phyloP scores from a whole-genome alignment of 83 land plant genomes.

The Diphasiastrum complanatum region DNA sequence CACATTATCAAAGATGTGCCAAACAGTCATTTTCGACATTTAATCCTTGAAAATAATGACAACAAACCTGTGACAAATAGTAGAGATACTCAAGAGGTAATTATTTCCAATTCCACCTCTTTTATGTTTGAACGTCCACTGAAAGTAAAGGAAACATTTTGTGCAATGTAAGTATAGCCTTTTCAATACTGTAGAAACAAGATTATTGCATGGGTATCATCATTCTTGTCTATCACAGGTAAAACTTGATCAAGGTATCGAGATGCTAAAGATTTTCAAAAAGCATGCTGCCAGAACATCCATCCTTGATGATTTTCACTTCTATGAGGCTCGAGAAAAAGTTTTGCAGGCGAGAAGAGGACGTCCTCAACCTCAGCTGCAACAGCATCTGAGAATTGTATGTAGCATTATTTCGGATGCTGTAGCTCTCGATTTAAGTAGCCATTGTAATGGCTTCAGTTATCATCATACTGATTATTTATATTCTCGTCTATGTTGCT shows the following conservation, averaged over 20 bases:
- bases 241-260: slow-evolving; percentile 4
- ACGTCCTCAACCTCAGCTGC: not conserved
- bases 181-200: not conserved
- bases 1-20: slow-evolving; percentile 86
- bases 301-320: slow-evolving; percentile 20
- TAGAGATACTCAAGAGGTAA: slow-evolving; percentile 80
- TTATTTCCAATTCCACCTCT: not conserved
- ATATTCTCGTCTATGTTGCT: no score
- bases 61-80: slow-evolving; percentile 92
- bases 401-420: no score
- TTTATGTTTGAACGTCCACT: not conserved
- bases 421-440: no score
- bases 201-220: not conserved
- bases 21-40: slow-evolving; percentile 65
- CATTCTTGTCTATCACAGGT: slow-evolving; percentile 11
- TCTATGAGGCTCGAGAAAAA: slow-evolving; percentile 17
- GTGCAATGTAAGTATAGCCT: not conserved
- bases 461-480: no score
- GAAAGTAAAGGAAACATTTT: not conserved
- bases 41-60: slow-evolving; percentile 79
- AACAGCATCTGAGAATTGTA: slow-evolving; percentile 20
- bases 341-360: slow-evolving; percentile 22
- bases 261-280: slow-evolving; percentile 18
- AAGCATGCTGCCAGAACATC: slow-evolving; percentile 4
- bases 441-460: no score